Conservation (phyloP, 768 basidiomycete genomes). For the Lyophyllum shimeji region DNA sequence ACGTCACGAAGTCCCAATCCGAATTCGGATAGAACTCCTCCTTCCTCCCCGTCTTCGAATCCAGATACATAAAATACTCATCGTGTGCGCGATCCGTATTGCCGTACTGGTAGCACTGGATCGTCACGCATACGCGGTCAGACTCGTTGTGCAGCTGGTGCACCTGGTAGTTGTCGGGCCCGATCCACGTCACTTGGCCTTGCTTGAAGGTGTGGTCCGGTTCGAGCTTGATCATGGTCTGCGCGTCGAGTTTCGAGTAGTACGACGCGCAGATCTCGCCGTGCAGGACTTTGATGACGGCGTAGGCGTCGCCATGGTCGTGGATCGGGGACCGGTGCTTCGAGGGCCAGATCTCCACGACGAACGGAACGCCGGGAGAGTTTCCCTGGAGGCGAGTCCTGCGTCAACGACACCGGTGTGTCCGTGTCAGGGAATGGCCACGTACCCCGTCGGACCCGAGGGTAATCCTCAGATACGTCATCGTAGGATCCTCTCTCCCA, state of each 20-base stretch:
- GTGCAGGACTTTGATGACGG: slow-evolving; percentile 23
- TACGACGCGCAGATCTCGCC: slow-evolving; percentile 19
- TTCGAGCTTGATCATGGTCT: slow-evolving; percentile 1
- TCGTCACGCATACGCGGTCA: slow-evolving; percentile 14
- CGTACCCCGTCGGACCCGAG: slow-evolving; percentile 16
- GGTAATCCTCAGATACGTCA: slow-evolving; percentile 23
- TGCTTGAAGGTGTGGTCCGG: not conserved
- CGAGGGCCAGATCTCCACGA: slow-evolving; percentile 24
- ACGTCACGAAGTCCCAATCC: slow-evolving; percentile 12
- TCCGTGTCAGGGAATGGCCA: not conserved
- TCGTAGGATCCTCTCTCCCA: slow-evolving; percentile 6
- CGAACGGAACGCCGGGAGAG: slow-evolving; percentile 23
- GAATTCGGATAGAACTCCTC: slow-evolving; percentile 13
- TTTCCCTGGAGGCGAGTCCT: slow-evolving; percentile 13
- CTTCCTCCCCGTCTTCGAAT: slow-evolving; percentile 6
- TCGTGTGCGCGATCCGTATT: slow-evolving; percentile 7
- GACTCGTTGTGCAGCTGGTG: slow-evolving; percentile 12
- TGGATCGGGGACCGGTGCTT: slow-evolving; percentile 21
- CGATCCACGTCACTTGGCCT: not conserved
- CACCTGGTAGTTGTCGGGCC: slow-evolving; percentile 4
- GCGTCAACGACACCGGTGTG: not conserved
- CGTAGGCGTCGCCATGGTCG: slow-evolving; percentile 21
- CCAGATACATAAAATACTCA: slow-evolving; percentile 14
- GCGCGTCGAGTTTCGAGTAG: slow-evolving; percentile 6
- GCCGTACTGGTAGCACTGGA: slow-evolving; percentile 16